A percentile compares a stretch with the other conserved stretches of the same genome.
phyloP scores from a whole-genome alignment of 2,329 filamentous ascomycete species.

The Fusarium temperatum region DNA sequence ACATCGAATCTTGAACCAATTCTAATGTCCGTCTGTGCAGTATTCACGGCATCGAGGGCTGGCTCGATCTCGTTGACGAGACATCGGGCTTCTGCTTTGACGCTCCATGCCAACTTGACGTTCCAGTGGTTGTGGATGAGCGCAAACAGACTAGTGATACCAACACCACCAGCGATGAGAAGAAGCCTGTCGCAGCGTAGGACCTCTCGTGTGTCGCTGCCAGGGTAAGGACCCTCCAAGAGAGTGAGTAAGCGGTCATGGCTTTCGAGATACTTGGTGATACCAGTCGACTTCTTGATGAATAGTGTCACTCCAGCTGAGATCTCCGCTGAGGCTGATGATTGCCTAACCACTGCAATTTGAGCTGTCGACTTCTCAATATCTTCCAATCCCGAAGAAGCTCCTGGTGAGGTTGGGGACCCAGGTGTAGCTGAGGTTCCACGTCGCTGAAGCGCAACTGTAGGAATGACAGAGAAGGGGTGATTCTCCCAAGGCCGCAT shows the following conservation, averaged over 20 bases:
- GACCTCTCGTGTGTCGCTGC: background rate
- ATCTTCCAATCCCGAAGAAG: background rate
- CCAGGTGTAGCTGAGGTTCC: background rate
- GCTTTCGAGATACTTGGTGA: slow-evolving; percentile 1
- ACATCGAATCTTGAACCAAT: slow-evolving; percentile 2
- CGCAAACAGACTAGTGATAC: background rate
- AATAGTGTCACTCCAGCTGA: slow-evolving; percentile 1
- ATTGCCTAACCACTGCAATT: background rate
- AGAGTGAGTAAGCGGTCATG: slow-evolving; percentile 5
- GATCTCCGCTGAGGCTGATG: background rate
- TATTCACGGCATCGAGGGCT: background rate
- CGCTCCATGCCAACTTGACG: background rate
- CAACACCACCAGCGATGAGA: slow-evolving; percentile 7
- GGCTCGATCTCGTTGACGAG: slow-evolving; percentile 10
- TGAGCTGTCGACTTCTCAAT: background rate
- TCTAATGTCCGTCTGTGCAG: background rate
- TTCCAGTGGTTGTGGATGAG: slow-evolving; percentile 14
- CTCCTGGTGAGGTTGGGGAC: background rate
- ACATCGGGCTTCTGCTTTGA: slow-evolving; percentile 1
- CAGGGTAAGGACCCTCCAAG: background rate
- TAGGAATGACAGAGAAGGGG: slow-evolving; percentile 9
- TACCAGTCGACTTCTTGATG: slow-evolving; percentile 6
- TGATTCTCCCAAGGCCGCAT: slow-evolving; percentile 15
- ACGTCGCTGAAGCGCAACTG: background rate
- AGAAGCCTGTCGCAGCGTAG: slow-evolving; percentile 9